phyloP scores from a whole-genome alignment of 2,329 filamentous ascomycete genomes.

The Pseudocercospora pini-densiflorae region DNA sequence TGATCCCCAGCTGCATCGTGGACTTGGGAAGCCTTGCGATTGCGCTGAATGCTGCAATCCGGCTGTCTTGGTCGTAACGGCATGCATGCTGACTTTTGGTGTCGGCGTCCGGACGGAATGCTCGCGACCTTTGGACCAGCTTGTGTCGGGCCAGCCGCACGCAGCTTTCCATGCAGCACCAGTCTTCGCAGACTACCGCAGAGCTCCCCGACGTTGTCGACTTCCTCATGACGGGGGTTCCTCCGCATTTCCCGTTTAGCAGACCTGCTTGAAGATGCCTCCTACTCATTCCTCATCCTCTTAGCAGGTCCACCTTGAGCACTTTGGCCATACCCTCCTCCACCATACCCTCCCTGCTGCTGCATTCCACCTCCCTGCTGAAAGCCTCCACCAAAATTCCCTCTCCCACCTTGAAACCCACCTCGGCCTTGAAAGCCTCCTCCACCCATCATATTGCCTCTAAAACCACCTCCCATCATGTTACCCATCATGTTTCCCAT shows the following conservation, averaged over 20 bases:
- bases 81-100: neutral
- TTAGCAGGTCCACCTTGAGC: slow-evolving; percentile 16
- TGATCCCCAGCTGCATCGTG: neutral
- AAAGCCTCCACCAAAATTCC: slow-evolving; percentile 45
- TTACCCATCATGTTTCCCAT: slow-evolving; percentile 44
- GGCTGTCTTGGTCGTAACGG: neutral
- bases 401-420: slow-evolving; percentile 7
- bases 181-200: neutral
- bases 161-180: neutral
- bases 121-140: too few relatives aligned
- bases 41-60: neutral
- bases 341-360: slow-evolving; percentile 41
- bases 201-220: neutral
- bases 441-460: slow-evolving; percentile 45
- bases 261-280: neutral
- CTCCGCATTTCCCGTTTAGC: neutral
- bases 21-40: neutral
- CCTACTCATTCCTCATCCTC: slow-evolving; percentile 14
- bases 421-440: slow-evolving; percentile 50
- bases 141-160: neutral
- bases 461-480: slow-evolving; percentile 45
- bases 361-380: slow-evolving; percentile 47
- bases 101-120: neutral
- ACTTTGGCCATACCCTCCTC: neutral
- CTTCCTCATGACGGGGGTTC: neutral